A percentile compares a stretch with the other conserved stretches of the same genome.
phyloP scores from a whole-genome alignment of 2,329 filamentous ascomycete species.

The Purpureocillium lavendulum region DNA sequence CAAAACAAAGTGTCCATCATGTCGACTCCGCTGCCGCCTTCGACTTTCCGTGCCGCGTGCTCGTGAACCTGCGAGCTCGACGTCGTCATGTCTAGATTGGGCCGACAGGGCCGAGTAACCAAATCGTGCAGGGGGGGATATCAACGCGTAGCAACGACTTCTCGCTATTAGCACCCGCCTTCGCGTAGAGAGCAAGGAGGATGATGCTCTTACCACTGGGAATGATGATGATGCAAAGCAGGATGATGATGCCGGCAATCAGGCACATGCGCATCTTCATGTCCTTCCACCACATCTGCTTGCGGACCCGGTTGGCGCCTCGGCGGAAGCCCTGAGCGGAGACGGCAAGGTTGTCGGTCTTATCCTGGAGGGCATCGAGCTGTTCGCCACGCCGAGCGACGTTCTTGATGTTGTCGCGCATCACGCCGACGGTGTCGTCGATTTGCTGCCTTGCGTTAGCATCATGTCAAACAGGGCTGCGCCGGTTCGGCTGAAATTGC shows the following conservation, averaged over 20 bases:
- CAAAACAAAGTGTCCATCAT: constrained; percentile 19
- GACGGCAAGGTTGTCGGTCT: constrained; percentile 87
- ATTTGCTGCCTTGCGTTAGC: constrained; percentile 65
- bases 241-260: constrained; percentile 80
- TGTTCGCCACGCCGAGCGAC: constrained; percentile 87
- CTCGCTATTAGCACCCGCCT: neutral
- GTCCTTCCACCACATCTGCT: constrained; percentile 99
- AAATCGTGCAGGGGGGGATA: constrained; percentile 10
- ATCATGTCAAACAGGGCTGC: neutral
- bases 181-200: neutral
- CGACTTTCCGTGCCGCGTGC: neutral
- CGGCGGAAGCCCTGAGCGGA: constrained; percentile 94
- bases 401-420: constrained; percentile 97
- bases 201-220: constrained; percentile 66
- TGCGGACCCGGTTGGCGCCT: constrained; percentile 90
- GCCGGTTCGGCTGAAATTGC: neutral
- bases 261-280: constrained; percentile 99
- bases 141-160: constrained; percentile 29
- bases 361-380: constrained; percentile 82
- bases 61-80: neutral
- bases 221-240: constrained; percentile 90
- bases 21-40: constrained; percentile 1
- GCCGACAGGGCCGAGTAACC: constrained; percentile 10
- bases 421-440: constrained; percentile 87
- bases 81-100: constrained; percentile 3